Base-by-base conservation (phyloP, 2,329 filamentous ascomycete genomes). In the Nemania sp. region DNA sequence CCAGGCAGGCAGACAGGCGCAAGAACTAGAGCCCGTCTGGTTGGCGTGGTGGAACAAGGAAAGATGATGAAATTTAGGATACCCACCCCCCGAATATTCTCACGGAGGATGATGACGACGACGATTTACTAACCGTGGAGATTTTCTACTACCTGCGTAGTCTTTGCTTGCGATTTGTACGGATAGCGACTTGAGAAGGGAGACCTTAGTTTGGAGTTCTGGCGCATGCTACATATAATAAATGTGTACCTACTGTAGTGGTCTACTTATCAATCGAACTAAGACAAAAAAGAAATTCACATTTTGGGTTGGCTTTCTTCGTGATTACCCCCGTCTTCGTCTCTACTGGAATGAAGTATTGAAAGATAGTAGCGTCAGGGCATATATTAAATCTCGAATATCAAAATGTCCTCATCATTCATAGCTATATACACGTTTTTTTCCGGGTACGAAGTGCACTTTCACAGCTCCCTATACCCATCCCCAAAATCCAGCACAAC, bases 401-500 rank as follows among this genome's bases (percentile, higher is more conserved):
- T 43, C 32, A 35, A 35, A 6, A 6, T 35, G 11, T 35, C 32
- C 11, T 11, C 13, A n/a, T 43, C 15, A n/a, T 3, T 20, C 18
- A 8, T 18, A 45, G 18, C 41, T 45, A 45, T 45, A 22, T 45
- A 45, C 41, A 13, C 10, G n/a, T 1, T 18, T 20, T 18, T 45
- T n/a, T 45, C 18, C 4, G 18, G 20, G 18, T 7, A 8, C 41
- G 20, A 20, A 45, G 6, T 2, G 7, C 18, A 35, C 20, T 18
- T 11, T 26, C 45, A 26, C 26, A 51, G 10, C 20, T 53, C 51
- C 26, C 51, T 13, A 27, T 24, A 26, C 26, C 26, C 22, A 18
- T 35, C 51, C 51, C 54, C 66, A 45, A 81, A 79, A 47, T 76
- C 79, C 65, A 83, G 55, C 62, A 83, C 52, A 1, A 77, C 82